Evolutionary conservation across 768 basidiomycete species (phyloP), one percentile per base, ranked within the genome.

Genomic region (Rubroboletus satanas): DNA sequence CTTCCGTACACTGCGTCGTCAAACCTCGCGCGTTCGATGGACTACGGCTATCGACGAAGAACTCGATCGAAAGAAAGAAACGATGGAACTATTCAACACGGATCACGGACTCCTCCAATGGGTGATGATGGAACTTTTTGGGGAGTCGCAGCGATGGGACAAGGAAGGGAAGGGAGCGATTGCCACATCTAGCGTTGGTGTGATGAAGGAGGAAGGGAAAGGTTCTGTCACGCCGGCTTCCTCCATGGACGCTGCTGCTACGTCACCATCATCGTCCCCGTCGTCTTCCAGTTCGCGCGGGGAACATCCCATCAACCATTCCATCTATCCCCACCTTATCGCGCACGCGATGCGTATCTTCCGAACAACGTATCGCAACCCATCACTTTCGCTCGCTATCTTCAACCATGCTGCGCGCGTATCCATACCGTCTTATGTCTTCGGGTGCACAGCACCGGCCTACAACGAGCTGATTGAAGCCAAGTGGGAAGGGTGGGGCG

Each of bases 391-490:
- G 1, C 79, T 98, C 17, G 78, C 86, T 18, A 79, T 96, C 26
- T 98, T 97, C 74, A 77, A 86, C 47, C 80, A 93, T 67, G 89
- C 92, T 0, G 82, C 85, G 38, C 79, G 79, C 38, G 79, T 85
- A 4, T 91, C 89, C 1, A 81, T 87, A 46, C 77, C 85, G 5
- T 92, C 88, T 5, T 98, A 91, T 69, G 87, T 95, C 31, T 86
- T 87, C 62, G 95, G 94, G 3, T 98, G 95, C 71, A 88, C 90
- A 10, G 89, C 93, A 0, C 79, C 79, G 10, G 88, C 87, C 0
- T 97, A 96, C 71, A 93, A 94, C 69, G 92, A 96, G 66, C 78
- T 94, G 18, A 81, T 98, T 28, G 77, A 82, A 63, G 92, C 89
- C n/a, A 83, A 83, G 18, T 98, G 95, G 95, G 71, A 75, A 8